These are phyloP conservation scores for Malus hybrid DNA, from an alignment of 331 rosid genomes.

Conservation along the genomic window DNA sequence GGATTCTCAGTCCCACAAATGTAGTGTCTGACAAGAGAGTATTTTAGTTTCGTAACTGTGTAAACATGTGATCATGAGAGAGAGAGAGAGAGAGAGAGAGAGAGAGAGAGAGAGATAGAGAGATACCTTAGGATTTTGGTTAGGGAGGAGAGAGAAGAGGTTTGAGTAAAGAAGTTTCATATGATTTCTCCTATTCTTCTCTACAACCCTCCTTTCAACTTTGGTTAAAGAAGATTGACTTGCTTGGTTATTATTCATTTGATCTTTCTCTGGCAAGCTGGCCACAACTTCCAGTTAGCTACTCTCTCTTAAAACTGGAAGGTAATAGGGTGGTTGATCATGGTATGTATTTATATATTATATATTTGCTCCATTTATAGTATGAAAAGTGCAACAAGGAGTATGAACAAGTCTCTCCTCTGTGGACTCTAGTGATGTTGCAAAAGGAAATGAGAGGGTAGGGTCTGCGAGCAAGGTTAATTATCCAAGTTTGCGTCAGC, in stretches of 20 bases:
- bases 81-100: not conserved
- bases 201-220: conserved; percentile 55
- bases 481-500: not conserved
- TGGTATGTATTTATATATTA: not conserved
- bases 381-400: not conserved
- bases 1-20: not conserved
- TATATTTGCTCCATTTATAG: no score
- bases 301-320: not conserved
- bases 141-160: conserved; percentile 70
- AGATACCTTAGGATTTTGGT: conserved; percentile 39
- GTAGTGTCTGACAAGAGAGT: no score
- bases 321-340: not conserved
- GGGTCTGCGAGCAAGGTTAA: not conserved
- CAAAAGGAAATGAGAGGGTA: not conserved
- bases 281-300: not conserved
- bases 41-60: no score
- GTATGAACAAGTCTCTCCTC: not conserved
- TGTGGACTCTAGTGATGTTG: not conserved
- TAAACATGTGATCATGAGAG: not conserved
- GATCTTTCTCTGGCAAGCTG: not conserved
- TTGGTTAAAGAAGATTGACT: conserved; percentile 26
- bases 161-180: conserved; percentile 69
- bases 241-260: conserved; percentile 17
- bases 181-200: conserved; percentile 77
- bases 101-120: not conserved